These are phyloP conservation scores for Hydrangea macrophylla DNA, from an alignment of 148 eudicot species.

Conservation along the genomic window DNA sequence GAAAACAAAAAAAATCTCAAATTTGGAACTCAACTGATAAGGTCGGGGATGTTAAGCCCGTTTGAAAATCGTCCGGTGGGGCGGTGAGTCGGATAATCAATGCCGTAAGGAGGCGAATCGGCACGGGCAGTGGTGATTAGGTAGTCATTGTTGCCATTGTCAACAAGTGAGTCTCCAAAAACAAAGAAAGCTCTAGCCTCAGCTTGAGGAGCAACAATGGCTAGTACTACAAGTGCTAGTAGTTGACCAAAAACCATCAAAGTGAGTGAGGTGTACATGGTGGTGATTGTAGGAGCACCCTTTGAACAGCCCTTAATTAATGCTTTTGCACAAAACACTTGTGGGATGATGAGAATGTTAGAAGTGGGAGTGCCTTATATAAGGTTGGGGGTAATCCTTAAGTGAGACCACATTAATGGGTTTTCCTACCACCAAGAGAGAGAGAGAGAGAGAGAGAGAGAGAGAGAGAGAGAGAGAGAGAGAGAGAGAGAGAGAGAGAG, in stretches of 20 bases:
- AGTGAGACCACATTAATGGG: too few species aligned
- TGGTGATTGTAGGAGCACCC: too few species aligned
- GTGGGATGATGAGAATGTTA: too few species aligned
- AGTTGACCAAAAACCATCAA: not conserved
- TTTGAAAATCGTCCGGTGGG: constrained; percentile 24
- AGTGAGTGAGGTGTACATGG: not conserved
- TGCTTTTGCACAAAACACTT: too few species aligned
- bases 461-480: too few species aligned
- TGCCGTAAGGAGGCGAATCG: constrained; percentile 16
- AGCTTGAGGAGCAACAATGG: not conserved
- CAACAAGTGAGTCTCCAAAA: constrained; percentile 19
- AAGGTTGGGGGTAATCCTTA: too few species aligned
- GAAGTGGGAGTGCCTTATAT: too few species aligned
- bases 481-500: too few species aligned
- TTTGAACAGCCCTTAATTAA: too few species aligned
- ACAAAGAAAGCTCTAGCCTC: constrained; percentile 15
- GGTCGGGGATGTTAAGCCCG: constrained; percentile 13
- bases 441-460: too few species aligned
- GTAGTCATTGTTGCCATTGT: constrained; percentile 18
- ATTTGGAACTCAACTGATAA: constrained; percentile 9
- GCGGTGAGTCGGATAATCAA: constrained; percentile 17
- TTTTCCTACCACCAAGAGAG: too few species aligned
- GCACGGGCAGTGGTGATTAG: constrained; percentile 17
- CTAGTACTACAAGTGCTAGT: not conserved
- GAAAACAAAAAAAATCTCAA: not conserved